phyloP scores from a whole-genome alignment of 345 rosid species.

The Eucalyptus virginea region DNA sequence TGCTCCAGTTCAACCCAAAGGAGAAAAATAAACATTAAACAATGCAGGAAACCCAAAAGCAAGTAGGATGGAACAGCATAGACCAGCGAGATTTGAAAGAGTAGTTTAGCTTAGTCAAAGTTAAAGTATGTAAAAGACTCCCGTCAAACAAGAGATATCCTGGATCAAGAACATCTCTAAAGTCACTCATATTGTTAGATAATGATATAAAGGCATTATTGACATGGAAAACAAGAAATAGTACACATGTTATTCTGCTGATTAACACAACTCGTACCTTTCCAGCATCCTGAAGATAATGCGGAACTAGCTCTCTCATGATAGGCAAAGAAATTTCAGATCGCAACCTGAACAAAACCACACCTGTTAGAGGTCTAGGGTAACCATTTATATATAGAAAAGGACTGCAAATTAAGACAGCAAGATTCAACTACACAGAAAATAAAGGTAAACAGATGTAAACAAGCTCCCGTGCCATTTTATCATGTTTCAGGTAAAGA shows the following conservation, averaged over 20 bases:
- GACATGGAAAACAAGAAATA: neutral
- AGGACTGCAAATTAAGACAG: neutral
- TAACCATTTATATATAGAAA: neutral
- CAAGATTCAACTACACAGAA: neutral
- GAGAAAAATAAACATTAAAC: neutral
- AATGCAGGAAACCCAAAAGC: neutral
- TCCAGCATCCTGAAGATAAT: slow-evolving; percentile 85
- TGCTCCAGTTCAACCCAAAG: neutral
- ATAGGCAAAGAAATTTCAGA: slow-evolving; percentile 95
- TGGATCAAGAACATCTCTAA: neutral
- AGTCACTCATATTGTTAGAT: neutral
- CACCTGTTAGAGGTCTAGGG: neutral
- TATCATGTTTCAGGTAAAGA: neutral
- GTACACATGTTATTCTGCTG: neutral
- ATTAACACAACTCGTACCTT: slow-evolving; percentile 34
- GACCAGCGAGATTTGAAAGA: neutral
- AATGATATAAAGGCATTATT: neutral
- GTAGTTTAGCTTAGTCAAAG: neutral
- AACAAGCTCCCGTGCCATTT: neutral
- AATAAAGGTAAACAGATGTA: neutral
- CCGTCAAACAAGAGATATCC: neutral
- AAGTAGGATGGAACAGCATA: neutral
- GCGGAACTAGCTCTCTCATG: slow-evolving; percentile 90
- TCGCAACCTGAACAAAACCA: slow-evolving; percentile 47
- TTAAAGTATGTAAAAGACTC: neutral